Percentiles rank a stretch among this genome's conserved stretches.
Conservation (phyloP, 306 rosid genomes). For the Lupinus albus region DNA sequence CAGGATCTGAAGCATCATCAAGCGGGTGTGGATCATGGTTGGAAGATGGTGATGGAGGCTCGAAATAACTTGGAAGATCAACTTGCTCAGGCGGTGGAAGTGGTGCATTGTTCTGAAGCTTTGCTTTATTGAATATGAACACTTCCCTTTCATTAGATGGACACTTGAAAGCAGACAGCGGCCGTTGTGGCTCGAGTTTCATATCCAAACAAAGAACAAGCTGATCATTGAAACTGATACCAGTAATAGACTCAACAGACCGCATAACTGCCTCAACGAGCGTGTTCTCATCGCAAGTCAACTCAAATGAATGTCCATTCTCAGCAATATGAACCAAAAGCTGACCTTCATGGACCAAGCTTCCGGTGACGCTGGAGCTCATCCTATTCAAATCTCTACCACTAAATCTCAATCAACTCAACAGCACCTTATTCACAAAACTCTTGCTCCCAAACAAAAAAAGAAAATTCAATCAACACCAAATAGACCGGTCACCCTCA, state of each 20-base stretch:
- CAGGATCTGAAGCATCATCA: constrained; percentile 93
- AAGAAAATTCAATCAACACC: constrained; percentile 30
- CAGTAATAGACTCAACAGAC: constrained; percentile 57
- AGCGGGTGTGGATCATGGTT: constrained; percentile 74
- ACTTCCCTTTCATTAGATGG: constrained; percentile 79
- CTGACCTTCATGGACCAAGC: constrained; percentile 58
- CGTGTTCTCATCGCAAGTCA: constrained; percentile 65
- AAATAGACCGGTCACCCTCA: constrained; percentile 13
- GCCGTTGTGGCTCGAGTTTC: constrained; percentile 76
- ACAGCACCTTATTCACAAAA: constrained; percentile 36
- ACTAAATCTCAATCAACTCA: constrained; percentile 30
- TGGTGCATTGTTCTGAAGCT: constrained; percentile 63
- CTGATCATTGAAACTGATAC: constrained; percentile 66
- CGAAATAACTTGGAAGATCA: constrained; percentile 52
- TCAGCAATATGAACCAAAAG: constrained; percentile 87
- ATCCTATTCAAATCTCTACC: constrained; percentile 58
- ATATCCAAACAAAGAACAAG: constrained; percentile 81
- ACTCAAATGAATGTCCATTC: constrained; percentile 82
- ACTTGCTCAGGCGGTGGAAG: constrained; percentile 70
- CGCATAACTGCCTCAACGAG: constrained; percentile 79
- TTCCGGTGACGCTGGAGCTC: constrained; percentile 64
- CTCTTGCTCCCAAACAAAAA: neutral
- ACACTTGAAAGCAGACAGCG: constrained; percentile 76
- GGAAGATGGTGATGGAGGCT: constrained; percentile 66
- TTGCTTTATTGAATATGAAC: constrained; percentile 75